Evolutionary conservation across 345 rosid species (phyloP).

Genomic region (Raphanus sativus): DNA sequence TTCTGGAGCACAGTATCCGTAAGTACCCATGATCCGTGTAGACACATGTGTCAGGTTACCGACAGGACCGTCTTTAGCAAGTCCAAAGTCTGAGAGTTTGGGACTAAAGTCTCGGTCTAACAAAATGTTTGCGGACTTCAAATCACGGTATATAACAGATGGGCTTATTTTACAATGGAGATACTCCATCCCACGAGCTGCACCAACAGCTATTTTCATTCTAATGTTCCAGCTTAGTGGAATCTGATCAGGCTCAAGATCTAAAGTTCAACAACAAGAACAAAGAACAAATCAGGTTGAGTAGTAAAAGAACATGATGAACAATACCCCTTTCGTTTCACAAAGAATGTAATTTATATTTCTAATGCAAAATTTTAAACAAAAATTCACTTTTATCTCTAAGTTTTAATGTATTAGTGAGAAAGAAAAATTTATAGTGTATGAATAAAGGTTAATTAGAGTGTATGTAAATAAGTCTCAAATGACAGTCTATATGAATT

Average conservation of each 20-base stretch:
- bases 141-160: slow-evolving; percentile 84
- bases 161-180: slow-evolving; percentile 88
- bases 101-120: slow-evolving; percentile 67
- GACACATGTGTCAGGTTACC: slow-evolving; percentile 93
- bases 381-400: too few relatives aligned
- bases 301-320: not conserved
- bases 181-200: slow-evolving; percentile 86
- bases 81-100: slow-evolving; percentile 89
- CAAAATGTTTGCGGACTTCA: slow-evolving; percentile 89
- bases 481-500: too few relatives aligned
- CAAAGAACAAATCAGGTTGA: not conserved
- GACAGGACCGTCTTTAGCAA: slow-evolving; percentile 88
- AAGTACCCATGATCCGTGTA: slow-evolving; percentile 93
- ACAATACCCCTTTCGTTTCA: too few relatives aligned
- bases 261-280: slow-evolving; percentile 38
- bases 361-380: too few relatives aligned
- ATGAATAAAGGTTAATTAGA: too few relatives aligned
- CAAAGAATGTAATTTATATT: too few relatives aligned
- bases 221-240: slow-evolving; percentile 75
- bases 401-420: too few relatives aligned
- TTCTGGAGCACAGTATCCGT: slow-evolving; percentile 97
- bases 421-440: too few relatives aligned
- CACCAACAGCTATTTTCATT: slow-evolving; percentile 81
- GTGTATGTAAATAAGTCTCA: too few relatives aligned
- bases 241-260: slow-evolving; percentile 52